Percentiles rank a stretch among this genome's conserved stretches.
These are phyloP conservation scores for Crithidia fasciculata DNA, from an alignment of 208 protist genomes.

Conservation along the genomic window DNA sequence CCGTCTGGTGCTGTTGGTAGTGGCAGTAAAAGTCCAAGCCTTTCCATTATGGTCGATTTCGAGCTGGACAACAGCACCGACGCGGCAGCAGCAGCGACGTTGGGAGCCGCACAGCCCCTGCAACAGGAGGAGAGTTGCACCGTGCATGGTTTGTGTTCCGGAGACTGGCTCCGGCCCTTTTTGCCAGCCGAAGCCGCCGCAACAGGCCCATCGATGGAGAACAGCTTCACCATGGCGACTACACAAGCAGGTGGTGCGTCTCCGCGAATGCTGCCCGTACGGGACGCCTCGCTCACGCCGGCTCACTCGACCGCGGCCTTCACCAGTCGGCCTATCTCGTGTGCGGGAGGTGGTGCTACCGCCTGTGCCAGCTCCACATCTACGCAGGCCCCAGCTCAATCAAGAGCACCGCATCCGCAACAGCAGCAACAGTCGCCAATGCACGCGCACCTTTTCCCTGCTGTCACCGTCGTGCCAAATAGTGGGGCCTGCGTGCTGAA, in stretches of 20 bases:
- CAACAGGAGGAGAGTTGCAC: background rate
- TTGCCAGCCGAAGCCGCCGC: conserved; percentile 18
- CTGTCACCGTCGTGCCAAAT: conserved; percentile 1
- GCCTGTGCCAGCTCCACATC: background rate
- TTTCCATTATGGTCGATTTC: conserved; percentile 21
- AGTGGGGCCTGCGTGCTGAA: conserved; percentile 14
- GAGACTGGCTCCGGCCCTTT: conserved; percentile 15
- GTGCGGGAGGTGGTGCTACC: background rate
- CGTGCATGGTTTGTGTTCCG: conserved; percentile 1
- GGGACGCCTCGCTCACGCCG: background rate
- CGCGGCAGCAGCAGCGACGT: no score
- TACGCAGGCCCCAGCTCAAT: background rate
- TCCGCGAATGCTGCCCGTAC: background rate
- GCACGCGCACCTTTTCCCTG: background rate
- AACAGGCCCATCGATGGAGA: background rate
- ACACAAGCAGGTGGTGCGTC: background rate
- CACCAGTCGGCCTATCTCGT: conserved; percentile 23
- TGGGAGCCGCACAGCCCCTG: background rate
- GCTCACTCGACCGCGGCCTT: background rate
- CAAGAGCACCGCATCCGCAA: no score
- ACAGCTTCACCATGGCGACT: background rate
- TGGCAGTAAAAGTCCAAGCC: background rate
- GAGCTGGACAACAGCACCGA: background rate
- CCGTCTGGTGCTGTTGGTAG: no score
- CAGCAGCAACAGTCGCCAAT: no score